phyloP scores from a whole-genome alignment of 2,329 filamentous ascomycete genomes.

The Colletotrichum lindemuthianum region DNA sequence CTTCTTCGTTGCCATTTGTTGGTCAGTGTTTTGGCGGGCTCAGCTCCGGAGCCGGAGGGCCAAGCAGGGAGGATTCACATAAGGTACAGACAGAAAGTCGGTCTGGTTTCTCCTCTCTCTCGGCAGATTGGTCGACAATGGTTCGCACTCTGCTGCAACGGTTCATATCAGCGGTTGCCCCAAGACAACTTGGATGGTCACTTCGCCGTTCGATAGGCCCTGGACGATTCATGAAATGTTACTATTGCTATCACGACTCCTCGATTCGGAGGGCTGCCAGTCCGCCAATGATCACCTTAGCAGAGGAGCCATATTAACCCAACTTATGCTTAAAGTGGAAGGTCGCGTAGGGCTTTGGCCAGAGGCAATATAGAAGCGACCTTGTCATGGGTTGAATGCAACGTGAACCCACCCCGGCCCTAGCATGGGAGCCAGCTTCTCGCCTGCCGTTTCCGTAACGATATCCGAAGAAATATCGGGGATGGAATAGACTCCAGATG shows the following conservation, averaged over 20 bases:
- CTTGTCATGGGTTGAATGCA: constrained; percentile 13
- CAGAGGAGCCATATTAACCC: constrained; percentile 11
- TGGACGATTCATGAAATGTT: constrained; percentile 2
- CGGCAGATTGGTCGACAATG: too few species aligned
- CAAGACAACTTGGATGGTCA: too few species aligned
- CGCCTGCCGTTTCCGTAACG: constrained; percentile 28
- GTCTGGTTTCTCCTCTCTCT: too few species aligned
- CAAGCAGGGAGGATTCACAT: constrained; percentile 3
- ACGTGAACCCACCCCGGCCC: constrained; percentile 23
- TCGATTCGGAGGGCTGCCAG: background rate
- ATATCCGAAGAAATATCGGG: constrained; percentile 17
- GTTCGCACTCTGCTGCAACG: too few species aligned
- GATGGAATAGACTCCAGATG: constrained; percentile 24
- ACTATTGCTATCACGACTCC: background rate
- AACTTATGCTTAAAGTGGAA: constrained; percentile 35
- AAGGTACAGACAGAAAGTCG: background rate
- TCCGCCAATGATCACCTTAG: constrained; percentile 10
- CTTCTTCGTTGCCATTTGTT: too few species aligned
- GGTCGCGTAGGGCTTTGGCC: constrained; percentile 25
- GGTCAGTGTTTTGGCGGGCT: too few species aligned
- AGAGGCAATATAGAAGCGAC: background rate
- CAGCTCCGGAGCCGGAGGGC: constrained; percentile 2
- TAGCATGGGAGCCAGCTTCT: background rate
- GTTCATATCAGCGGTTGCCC: background rate
- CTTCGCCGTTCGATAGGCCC: background rate